Percentiles rank a stretch among this genome's conserved stretches.
These are phyloP conservation scores for Macrophomina pseudophaseolina DNA, from an alignment of 2,329 filamentous ascomycete species.

Conservation along the genomic window DNA sequence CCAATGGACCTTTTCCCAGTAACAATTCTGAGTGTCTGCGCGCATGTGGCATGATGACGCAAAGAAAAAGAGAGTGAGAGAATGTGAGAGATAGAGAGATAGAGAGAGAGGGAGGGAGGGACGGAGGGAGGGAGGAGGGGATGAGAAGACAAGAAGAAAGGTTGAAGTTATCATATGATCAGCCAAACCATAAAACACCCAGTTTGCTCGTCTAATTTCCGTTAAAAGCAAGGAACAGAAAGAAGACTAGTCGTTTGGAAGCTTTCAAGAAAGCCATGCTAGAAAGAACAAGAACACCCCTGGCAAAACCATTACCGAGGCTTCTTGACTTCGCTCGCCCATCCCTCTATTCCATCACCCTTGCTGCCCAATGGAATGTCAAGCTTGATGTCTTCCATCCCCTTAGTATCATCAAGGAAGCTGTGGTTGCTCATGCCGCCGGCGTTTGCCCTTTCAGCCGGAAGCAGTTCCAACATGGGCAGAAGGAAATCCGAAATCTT, in stretches of 20 bases:
- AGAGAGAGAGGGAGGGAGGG: too few relatives aligned
- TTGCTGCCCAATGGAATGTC: constrained; percentile 78
- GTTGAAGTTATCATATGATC: constrained; percentile 25
- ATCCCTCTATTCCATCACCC: constrained; percentile 93
- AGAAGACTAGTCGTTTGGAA: constrained; percentile 22
- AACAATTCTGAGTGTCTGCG: not conserved
- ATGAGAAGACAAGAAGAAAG: not conserved
- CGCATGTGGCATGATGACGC: constrained; percentile 6
- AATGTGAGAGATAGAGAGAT: too few relatives aligned
- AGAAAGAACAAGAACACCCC: not conserved
- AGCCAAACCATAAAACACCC: constrained; percentile 22
- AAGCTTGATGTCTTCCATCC: constrained; percentile 82
- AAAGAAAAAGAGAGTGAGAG: not conserved
- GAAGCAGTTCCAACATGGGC: constrained; percentile 89
- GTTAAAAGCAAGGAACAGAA: constrained; percentile 15
- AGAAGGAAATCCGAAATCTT: constrained; percentile 80
- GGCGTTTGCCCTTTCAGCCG: constrained; percentile 89
- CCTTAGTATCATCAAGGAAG: constrained; percentile 83
- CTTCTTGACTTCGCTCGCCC: constrained; percentile 84
- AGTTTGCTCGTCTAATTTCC: constrained; percentile 27
- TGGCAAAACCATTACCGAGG: constrained; percentile 19
- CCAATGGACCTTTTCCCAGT: constrained; percentile 8
- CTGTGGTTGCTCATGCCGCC: constrained; percentile 89
- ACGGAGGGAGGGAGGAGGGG: too few relatives aligned
- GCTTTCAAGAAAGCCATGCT: not conserved